Evolutionary conservation across 1,139 yeast genomes (phyloP).

Genomic region (Kodamaea arcana): DNA sequence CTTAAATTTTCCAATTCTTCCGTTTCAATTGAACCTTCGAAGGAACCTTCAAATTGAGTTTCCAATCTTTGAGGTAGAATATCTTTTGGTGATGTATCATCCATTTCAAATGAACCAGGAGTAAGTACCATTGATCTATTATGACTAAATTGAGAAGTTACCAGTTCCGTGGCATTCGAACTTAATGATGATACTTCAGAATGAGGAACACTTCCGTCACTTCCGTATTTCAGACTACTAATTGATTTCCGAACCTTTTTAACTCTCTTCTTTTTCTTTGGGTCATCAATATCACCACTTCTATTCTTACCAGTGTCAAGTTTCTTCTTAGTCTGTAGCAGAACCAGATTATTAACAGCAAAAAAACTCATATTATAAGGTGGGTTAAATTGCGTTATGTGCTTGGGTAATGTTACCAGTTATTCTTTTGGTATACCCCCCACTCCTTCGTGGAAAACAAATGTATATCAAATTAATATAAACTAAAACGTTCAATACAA

Average conservation of each 20-base stretch:
- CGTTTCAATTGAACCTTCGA: background rate
- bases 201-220: background rate
- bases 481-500: too few relatives aligned
- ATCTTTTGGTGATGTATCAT: background rate
- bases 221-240: background rate
- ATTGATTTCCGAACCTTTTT: slow-evolving; percentile 5
- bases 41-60: background rate
- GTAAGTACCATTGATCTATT: slow-evolving; percentile 1
- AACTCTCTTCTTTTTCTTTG: slow-evolving; percentile 12
- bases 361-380: slow-evolving; percentile 13
- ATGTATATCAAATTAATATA: too few relatives aligned
- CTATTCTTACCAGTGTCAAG: slow-evolving; percentile 12
- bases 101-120: slow-evolving; percentile 2
- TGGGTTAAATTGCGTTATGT: too few relatives aligned
- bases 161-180: slow-evolving; percentile 3
- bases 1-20: too few relatives aligned
- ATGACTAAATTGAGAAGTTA: slow-evolving; percentile 2
- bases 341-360: slow-evolving; percentile 14
- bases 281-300: slow-evolving; percentile 5
- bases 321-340: slow-evolving; percentile 17
- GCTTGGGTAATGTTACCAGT: too few relatives aligned
- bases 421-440: too few relatives aligned
- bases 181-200: slow-evolving; percentile 5
- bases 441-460: too few relatives aligned
- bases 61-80: background rate